These are phyloP conservation scores for Avena eriantha DNA, from an alignment of 176 grass and related monocot species.

Conservation along the genomic window DNA sequence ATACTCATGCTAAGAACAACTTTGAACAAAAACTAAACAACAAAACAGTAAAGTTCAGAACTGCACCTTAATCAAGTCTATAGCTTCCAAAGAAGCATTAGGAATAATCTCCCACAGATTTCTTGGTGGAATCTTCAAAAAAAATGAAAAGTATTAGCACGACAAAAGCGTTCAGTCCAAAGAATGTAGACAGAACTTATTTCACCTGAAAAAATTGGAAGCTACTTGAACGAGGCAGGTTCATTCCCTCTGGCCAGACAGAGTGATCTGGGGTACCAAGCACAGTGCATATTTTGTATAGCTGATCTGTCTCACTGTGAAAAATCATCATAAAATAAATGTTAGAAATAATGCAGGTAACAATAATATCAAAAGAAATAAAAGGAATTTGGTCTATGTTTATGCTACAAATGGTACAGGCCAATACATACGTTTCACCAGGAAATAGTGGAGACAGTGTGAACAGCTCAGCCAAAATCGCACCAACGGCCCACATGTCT, in stretches of 20 bases:
- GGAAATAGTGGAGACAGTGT: slow-evolving; percentile 84
- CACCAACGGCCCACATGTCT: slow-evolving; percentile 95
- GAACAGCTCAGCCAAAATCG: slow-evolving; percentile 92
- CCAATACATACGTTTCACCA: slow-evolving; percentile 71
- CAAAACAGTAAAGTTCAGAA: not conserved
- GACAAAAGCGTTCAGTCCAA: slow-evolving; percentile 7
- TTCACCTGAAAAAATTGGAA: slow-evolving; percentile 82
- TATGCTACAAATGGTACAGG: not conserved
- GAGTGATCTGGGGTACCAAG: slow-evolving; percentile 86
- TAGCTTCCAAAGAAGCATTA: slow-evolving; percentile 83
- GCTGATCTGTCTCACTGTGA: slow-evolving; percentile 80
- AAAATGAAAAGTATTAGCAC: slow-evolving; percentile 41
- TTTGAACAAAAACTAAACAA: not conserved
- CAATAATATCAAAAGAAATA: not conserved
- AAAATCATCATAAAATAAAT: slow-evolving; percentile 16
- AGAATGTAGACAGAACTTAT: slow-evolving; percentile 21
- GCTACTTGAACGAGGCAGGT: slow-evolving; percentile 61
- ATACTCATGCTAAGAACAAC: not conserved
- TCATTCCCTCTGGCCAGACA: slow-evolving; percentile 82
- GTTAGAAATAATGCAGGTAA: slow-evolving; percentile 6
- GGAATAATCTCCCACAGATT: slow-evolving; percentile 79
- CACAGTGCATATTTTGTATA: slow-evolving; percentile 85
- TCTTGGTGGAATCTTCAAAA: slow-evolving; percentile 57
- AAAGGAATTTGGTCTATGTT: not conserved
- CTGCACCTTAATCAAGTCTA: slow-evolving; percentile 85